Conservation (phyloP, 371 early-diverging fungal genomes). For the Mucor mucedo region DNA sequence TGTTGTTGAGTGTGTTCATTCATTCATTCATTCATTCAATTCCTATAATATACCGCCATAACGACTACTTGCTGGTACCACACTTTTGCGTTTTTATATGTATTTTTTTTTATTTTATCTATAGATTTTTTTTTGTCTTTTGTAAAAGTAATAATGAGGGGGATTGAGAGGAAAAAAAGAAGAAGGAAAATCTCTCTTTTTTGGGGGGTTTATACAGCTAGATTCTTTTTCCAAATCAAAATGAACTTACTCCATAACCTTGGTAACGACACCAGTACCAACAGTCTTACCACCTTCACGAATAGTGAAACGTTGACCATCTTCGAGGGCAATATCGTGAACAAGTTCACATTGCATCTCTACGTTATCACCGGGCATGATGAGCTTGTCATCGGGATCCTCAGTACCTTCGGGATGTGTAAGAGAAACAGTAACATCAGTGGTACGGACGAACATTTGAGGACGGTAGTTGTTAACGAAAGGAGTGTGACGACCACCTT, state of each 20-base stretch:
- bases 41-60: no score
- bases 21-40: no score
- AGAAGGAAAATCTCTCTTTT: no score
- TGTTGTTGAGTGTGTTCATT: no score
- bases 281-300: slow-evolving; percentile 98
- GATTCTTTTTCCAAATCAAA: background rate
- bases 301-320: slow-evolving; percentile 95
- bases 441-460: slow-evolving; percentile 93
- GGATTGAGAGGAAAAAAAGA: no score
- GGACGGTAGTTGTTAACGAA: slow-evolving; percentile 97
- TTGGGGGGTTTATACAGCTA: background rate
- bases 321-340: slow-evolving; percentile 86
- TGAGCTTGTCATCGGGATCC: slow-evolving; percentile 90
- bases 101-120: no score
- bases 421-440: slow-evolving; percentile 91
- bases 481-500: slow-evolving; percentile 98
- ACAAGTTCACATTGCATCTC: slow-evolving; percentile 83
- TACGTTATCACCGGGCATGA: slow-evolving; percentile 98
- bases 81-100: no score
- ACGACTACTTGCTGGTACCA: no score
- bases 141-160: no score
- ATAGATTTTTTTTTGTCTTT: no score
- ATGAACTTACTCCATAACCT: slow-evolving; percentile 41
- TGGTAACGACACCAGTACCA: slow-evolving; percentile 83
- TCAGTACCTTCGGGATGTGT: slow-evolving; percentile 83